Conservation (phyloP, 2,329 filamentous ascomycete species). For the Aspergillus hortae region DNA sequence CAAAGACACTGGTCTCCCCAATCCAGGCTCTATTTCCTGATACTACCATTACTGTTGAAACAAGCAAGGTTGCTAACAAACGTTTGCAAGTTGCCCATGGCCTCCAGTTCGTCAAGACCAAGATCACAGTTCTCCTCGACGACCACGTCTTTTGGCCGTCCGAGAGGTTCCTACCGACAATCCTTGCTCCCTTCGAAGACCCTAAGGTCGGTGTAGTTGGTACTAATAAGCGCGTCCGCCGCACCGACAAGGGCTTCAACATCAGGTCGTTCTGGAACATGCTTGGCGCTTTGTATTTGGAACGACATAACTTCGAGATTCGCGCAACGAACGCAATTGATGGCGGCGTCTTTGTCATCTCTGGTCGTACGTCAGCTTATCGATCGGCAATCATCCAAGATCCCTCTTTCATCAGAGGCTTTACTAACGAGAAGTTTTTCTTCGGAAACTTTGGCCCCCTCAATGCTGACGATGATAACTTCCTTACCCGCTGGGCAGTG, state of each 20-base stretch:
- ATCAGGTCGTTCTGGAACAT: slow-evolving; percentile 47
- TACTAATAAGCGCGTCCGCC: slow-evolving; percentile 53
- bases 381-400: slow-evolving; percentile 50
- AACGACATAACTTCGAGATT: slow-evolving; percentile 62
- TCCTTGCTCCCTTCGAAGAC: slow-evolving; percentile 47
- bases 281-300: slow-evolving; percentile 57
- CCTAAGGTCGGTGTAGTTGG: slow-evolving; percentile 52
- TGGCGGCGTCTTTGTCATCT: slow-evolving; percentile 57
- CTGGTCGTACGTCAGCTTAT: slow-evolving; percentile 53
- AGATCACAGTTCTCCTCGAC: slow-evolving; percentile 48
- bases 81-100: slow-evolving; percentile 47
- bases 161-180: slow-evolving; percentile 36
- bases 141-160: slow-evolving; percentile 53
- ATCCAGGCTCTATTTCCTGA: slow-evolving; percentile 2
- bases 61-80: slow-evolving; percentile 43
- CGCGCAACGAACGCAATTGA: slow-evolving; percentile 55
- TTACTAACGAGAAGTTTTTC: slow-evolving; percentile 51
- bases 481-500: slow-evolving; percentile 54
- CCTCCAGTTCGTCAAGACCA: slow-evolving; percentile 35
- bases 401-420: slow-evolving; percentile 42
- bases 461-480: slow-evolving; percentile 61
- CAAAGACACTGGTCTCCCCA: slow-evolving; percentile 4
- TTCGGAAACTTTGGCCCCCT: slow-evolving; percentile 45
- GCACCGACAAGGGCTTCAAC: slow-evolving; percentile 24
- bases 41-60: slow-evolving; percentile 23